These are phyloP conservation scores for Haematococcus sp. DNA, from an alignment of 139 green algal species.

Conservation along the genomic window DNA sequence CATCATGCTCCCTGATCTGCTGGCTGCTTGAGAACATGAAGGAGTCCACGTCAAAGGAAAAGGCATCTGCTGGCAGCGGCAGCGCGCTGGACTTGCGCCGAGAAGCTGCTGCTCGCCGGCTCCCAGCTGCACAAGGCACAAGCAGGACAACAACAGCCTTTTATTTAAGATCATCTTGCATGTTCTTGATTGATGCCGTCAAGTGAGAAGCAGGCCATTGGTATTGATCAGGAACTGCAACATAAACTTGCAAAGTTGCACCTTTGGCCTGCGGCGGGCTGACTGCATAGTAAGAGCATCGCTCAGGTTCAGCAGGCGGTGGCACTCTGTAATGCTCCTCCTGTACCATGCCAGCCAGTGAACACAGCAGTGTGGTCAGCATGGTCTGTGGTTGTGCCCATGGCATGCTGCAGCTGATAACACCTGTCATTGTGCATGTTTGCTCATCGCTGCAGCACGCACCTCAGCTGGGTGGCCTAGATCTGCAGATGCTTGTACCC, in stretches of 20 bases:
- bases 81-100: conserved; percentile 10
- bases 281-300: no score
- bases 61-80: conserved; percentile 2
- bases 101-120: no score
- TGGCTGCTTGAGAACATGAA: conserved; percentile 42
- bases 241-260: no score
- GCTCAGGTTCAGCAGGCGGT: not conserved
- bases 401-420: no score
- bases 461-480: not conserved
- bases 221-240: no score
- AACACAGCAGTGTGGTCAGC: not conserved
- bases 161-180: no score
- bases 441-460: not conserved
- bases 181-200: no score
- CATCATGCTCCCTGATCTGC: conserved; percentile 22
- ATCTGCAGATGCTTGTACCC: conserved; percentile 3
- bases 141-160: no score
- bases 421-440: not conserved
- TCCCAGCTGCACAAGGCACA: no score
- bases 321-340: not conserved
- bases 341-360: not conserved
- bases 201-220: no score
- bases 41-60: conserved; percentile 20
- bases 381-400: no score
- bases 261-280: no score